Conservation (phyloP, 192 early-diverging fungal genomes). For the Coemansia sp. region DNA sequence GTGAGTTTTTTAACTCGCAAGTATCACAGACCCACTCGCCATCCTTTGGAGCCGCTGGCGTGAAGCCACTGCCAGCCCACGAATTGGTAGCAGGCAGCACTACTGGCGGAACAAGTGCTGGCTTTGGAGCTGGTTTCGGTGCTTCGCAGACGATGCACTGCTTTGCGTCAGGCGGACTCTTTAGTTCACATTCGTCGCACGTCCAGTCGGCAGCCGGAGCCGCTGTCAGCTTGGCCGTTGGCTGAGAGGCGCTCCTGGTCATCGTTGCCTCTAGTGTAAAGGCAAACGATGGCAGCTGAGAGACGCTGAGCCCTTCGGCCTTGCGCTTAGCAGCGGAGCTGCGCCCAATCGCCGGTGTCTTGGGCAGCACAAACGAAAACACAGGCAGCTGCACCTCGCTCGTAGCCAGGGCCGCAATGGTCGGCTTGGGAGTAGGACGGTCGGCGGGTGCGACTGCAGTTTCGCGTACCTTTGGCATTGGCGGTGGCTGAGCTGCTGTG, state of each 20-base stretch:
- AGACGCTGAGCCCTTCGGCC: constrained; percentile 2
- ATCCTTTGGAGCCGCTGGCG: background rate
- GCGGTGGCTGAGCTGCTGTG: constrained; percentile 1
- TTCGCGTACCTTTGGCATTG: constrained; percentile 3
- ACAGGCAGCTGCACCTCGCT: constrained; percentile 14
- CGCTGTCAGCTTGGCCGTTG: background rate
- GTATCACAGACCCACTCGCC: constrained; percentile 39
- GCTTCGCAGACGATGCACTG: constrained; percentile 32
- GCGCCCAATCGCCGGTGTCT: background rate
- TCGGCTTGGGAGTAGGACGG: background rate
- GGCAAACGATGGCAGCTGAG: constrained; percentile 22
- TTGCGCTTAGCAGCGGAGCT: background rate
- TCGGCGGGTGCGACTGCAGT: background rate
- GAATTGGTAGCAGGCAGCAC: background rate
- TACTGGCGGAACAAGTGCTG: background rate
- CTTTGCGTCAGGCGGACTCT: constrained; percentile 10
- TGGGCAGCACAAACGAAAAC: constrained; percentile 17
- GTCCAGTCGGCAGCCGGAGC: constrained; percentile 8
- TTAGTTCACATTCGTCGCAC: constrained; percentile 23
- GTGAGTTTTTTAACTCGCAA: constrained; percentile 27
- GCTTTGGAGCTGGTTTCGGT: background rate
- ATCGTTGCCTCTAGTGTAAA: constrained; percentile 15
- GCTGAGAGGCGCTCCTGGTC: background rate
- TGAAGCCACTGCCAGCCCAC: constrained; percentile 8
- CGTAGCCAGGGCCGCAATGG: constrained; percentile 1